Evolutionary conservation across 1,284 basidiomycete genomes (phyloP).

Genomic region (Pseudozyma tsukubaensis): DNA sequence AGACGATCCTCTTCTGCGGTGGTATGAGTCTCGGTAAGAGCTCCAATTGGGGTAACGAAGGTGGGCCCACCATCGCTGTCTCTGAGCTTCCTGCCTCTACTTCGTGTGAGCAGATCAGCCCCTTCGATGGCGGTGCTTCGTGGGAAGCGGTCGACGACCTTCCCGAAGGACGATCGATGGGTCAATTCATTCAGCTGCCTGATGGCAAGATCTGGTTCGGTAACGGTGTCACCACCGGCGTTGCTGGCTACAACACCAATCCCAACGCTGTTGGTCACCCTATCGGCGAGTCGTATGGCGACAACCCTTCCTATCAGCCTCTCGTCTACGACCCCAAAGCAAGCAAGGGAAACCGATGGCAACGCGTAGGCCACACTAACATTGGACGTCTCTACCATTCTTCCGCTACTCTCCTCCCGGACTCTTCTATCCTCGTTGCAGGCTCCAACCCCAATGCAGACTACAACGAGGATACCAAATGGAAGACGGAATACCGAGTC

Average conservation of each 20-base stretch:
- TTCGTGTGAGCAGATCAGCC: slow-evolving; percentile 60
- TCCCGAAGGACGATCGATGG: slow-evolving; percentile 57
- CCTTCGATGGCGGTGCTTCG: slow-evolving; percentile 23
- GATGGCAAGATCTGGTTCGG: slow-evolving; percentile 62
- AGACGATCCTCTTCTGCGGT: slow-evolving; percentile 63
- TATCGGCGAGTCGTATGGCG: slow-evolving; percentile 65
- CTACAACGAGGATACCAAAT: slow-evolving; percentile 39
- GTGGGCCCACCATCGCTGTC: slow-evolving; percentile 49
- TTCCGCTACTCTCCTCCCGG: slow-evolving; percentile 56
- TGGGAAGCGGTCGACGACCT: slow-evolving; percentile 55
- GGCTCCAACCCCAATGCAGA: slow-evolving; percentile 63
- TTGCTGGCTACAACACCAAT: slow-evolving; percentile 59
- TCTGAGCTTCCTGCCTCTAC: slow-evolving; percentile 48
- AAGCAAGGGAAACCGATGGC: slow-evolving; percentile 52
- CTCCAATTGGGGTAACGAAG: slow-evolving; percentile 59
- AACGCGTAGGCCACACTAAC: slow-evolving; percentile 37
- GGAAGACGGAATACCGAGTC: slow-evolving; percentile 54
- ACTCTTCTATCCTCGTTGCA: slow-evolving; percentile 57
- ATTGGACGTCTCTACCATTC: slow-evolving; percentile 63
- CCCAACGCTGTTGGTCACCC: slow-evolving; percentile 50
- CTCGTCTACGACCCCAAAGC: slow-evolving; percentile 59
- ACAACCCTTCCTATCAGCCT: slow-evolving; percentile 55
- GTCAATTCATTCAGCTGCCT: slow-evolving; percentile 60
- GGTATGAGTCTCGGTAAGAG: slow-evolving; percentile 51
- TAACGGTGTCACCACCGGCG: slow-evolving; percentile 62